Conservation (phyloP, 228 moss, liverwort and hornwort species). For the Sphagnum magellanicum region DNA sequence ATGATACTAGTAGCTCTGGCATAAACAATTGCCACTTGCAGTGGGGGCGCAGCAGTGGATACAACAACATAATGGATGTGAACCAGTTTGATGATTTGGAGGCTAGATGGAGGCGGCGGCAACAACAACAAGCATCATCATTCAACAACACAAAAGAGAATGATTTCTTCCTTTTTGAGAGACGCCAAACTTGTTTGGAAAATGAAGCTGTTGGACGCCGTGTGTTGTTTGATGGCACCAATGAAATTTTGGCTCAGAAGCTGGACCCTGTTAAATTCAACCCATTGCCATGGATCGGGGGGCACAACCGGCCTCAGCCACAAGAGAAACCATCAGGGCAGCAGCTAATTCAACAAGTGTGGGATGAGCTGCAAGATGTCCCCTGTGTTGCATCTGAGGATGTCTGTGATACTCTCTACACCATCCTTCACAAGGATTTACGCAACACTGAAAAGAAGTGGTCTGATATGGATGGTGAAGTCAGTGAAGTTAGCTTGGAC, state of each 20-base stretch:
- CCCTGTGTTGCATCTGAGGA: conserved; percentile 43
- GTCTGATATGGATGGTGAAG: conserved; percentile 34
- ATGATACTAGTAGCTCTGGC: conserved; percentile 3
- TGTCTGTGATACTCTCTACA: conserved; percentile 46
- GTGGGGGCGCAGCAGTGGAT: conserved; percentile 13
- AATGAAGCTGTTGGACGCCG: conserved; percentile 43
- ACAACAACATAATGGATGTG: conserved; percentile 44
- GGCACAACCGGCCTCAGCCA: conserved; percentile 10
- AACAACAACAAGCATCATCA: background rate
- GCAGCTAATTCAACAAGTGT: conserved; percentile 50
- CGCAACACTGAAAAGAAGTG: conserved; percentile 23
- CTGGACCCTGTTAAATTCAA: conserved; percentile 40
- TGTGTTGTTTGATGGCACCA: conserved; percentile 63
- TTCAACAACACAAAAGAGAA: background rate
- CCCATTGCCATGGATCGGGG: conserved; percentile 40
- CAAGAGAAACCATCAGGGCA: conserved; percentile 40
- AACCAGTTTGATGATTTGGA: conserved; percentile 63
- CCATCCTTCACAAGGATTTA: conserved; percentile 58
- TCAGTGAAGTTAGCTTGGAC: conserved; percentile 46
- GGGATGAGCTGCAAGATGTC: conserved; percentile 61
- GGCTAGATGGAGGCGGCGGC: conserved; percentile 8
- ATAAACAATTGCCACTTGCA: conserved; percentile 3
- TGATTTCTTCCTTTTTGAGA: conserved; percentile 7
- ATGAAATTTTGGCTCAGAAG: conserved; percentile 47
- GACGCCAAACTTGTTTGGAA: conserved; percentile 20